phyloP scores from a whole-genome alignment of 768 basidiomycete genomes.

The Kwoniella botswanensis region DNA sequence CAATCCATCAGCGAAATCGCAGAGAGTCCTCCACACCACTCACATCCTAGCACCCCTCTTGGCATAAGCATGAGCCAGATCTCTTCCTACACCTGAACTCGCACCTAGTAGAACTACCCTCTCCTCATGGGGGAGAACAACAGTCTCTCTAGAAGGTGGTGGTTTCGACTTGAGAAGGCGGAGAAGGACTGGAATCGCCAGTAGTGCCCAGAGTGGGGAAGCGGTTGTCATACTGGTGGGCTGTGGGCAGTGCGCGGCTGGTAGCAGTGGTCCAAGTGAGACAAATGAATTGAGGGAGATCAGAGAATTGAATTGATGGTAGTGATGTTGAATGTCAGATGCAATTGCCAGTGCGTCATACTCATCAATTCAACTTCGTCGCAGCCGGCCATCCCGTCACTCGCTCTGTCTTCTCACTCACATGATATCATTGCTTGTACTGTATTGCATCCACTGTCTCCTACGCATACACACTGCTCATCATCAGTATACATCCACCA shows the following conservation, averaged over 20 bases:
- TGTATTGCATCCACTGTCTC: too few species aligned
- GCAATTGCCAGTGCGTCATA: constrained; percentile 1
- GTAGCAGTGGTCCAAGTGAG: not conserved
- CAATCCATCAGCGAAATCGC: not conserved
- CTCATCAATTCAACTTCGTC: not conserved
- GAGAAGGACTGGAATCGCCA: constrained; percentile 36
- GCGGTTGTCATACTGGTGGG: not conserved
- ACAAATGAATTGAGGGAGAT: not conserved
- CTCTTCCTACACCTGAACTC: constrained; percentile 78
- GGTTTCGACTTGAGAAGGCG: constrained; percentile 25
- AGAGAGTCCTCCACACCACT: constrained; percentile 8
- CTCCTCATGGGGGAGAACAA: constrained; percentile 62
- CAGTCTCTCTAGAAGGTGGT: constrained; percentile 35
- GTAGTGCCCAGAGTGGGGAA: constrained; percentile 25
- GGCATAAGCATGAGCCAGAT: constrained; percentile 73
- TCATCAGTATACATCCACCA: not conserved
- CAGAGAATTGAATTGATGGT: not conserved
- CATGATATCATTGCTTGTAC: not conserved
- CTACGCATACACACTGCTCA: too few species aligned
- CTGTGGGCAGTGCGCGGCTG: not conserved
- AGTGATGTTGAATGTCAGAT: not conserved
- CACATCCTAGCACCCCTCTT: constrained; percentile 68
- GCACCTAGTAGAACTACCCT: constrained; percentile 82
- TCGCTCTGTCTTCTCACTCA: not conserved
- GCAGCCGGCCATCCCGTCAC: constrained; percentile 2